Percentiles rank a stretch among this genome's conserved stretches.
Conservation (phyloP, 2,329 filamentous ascomycete species). For the Monosporascus sp. region DNA sequence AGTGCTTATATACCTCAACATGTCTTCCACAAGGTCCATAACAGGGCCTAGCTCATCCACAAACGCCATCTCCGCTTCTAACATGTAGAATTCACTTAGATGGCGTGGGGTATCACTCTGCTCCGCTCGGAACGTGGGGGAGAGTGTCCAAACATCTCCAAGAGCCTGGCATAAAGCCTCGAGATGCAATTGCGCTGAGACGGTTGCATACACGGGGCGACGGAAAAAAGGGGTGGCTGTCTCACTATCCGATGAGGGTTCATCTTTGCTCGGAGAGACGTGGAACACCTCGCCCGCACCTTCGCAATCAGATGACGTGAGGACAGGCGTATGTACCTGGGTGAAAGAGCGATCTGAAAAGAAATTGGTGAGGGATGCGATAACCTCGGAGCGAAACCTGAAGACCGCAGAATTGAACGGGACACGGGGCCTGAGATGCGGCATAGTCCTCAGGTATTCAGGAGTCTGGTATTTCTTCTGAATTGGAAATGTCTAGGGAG, state of each 20-base stretch:
- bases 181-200: constrained; percentile 89
- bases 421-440: constrained; percentile 78
- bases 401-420: constrained; percentile 76
- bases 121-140: constrained; percentile 90
- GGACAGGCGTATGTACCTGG: constrained; percentile 86
- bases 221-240: constrained; percentile 65
- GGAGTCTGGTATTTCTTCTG: constrained; percentile 94
- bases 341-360: constrained; percentile 68
- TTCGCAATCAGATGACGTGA: constrained; percentile 96
- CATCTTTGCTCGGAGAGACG: constrained; percentile 42
- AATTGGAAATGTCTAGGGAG: constrained; percentile 72
- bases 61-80: constrained; percentile 87
- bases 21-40: constrained; percentile 74
- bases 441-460: constrained; percentile 82
- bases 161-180: constrained; percentile 87
- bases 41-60: constrained; percentile 62
- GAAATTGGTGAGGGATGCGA: constrained; percentile 66
- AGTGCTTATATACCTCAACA: constrained; percentile 54
- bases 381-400: constrained; percentile 75
- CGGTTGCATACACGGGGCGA: constrained; percentile 86
- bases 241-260: constrained; percentile 26
- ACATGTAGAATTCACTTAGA: constrained; percentile 97
- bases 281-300: constrained; percentile 92
- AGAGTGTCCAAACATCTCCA: constrained; percentile 88
- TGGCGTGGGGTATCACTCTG: constrained; percentile 90